Conservation (phyloP, 371 early-diverging fungal species). For the Mucor racemosus region DNA sequence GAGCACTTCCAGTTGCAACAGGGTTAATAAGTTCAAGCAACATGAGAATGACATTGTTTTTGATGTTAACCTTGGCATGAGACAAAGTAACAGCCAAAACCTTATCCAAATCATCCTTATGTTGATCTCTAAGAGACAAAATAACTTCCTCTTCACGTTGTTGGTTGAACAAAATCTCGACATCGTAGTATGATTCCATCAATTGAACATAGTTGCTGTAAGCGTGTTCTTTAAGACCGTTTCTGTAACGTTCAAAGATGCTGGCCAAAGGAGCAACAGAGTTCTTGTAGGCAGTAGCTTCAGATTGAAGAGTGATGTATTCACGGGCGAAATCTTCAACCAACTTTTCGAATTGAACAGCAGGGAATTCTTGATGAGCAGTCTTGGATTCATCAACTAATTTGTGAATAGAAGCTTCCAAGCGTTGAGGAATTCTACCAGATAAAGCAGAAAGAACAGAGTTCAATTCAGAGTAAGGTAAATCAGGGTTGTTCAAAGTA, state of each 20-base stretch:
- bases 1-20: slow-evolving; percentile 61
- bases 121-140: slow-evolving; percentile 79
- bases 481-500: slow-evolving; percentile 74
- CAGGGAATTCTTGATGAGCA: slow-evolving; percentile 73
- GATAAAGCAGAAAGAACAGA: slow-evolving; percentile 83
- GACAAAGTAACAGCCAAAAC: slow-evolving; percentile 82
- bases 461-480: slow-evolving; percentile 87
- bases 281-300: slow-evolving; percentile 64
- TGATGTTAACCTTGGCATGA: slow-evolving; percentile 80
- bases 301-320: slow-evolving; percentile 62
- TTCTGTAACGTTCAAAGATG: slow-evolving; percentile 72
- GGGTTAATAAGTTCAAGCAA: slow-evolving; percentile 83
- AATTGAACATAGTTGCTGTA: slow-evolving; percentile 73
- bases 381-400: slow-evolving; percentile 44
- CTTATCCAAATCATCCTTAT: slow-evolving; percentile 82
- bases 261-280: slow-evolving; percentile 69
- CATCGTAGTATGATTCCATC: slow-evolving; percentile 83
- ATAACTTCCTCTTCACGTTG: slow-evolving; percentile 89
- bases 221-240: slow-evolving; percentile 82
- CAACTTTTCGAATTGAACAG: slow-evolving; percentile 65
- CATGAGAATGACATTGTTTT: slow-evolving; percentile 77
- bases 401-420: slow-evolving; percentile 65
- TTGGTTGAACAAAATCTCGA: slow-evolving; percentile 83
- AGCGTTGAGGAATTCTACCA: slow-evolving; percentile 85
- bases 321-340: slow-evolving; percentile 65